Evolutionary conservation across 2,329 filamentous ascomycete species (phyloP).

Genomic region (Fusarium agapanthi): DNA sequence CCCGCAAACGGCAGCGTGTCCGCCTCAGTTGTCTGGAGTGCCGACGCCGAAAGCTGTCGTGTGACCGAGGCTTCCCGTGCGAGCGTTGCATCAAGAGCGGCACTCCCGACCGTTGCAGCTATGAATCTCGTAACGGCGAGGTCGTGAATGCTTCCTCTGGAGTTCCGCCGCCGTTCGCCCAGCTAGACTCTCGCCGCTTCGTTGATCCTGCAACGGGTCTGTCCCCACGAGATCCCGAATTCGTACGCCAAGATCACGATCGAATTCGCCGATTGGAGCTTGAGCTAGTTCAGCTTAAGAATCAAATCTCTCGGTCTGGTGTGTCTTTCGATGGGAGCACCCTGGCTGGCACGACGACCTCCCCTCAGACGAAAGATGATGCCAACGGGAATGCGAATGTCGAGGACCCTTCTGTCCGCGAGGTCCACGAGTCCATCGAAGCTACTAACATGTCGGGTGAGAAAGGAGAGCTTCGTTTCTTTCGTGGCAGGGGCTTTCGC

Average conservation of each 20-base stretch:
- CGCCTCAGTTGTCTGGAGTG: constrained; percentile 69
- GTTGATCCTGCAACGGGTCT: constrained; percentile 43
- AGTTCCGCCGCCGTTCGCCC: constrained; percentile 53
- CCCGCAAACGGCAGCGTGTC: constrained; percentile 67
- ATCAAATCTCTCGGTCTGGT: constrained; percentile 56
- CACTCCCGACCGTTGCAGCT: constrained; percentile 67
- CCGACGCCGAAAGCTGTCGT: constrained; percentile 68
- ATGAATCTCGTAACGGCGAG: constrained; percentile 64
- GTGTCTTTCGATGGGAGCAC: constrained; percentile 62
- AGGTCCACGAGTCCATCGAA: constrained; percentile 53
- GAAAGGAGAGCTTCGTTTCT: constrained; percentile 64
- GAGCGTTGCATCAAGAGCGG: constrained; percentile 70
- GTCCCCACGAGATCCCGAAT: constrained; percentile 48
- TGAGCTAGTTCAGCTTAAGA: constrained; percentile 66
- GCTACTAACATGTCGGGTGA: constrained; percentile 53
- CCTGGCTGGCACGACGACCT: constrained; percentile 54
- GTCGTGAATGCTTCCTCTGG: constrained; percentile 59
- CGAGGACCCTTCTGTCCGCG: constrained; percentile 46
- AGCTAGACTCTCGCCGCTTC: constrained; percentile 52
- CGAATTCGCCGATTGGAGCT: constrained; percentile 67
- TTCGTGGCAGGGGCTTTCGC: constrained; percentile 67
- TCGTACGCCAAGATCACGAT: constrained; percentile 61
- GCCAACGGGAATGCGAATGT: constrained; percentile 44
- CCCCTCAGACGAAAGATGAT: constrained; percentile 58
- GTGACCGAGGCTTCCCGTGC: constrained; percentile 68